Evolutionary conservation across 108 stramenopile species (phyloP).

Genomic region (Schizochytrium sp.): DNA sequence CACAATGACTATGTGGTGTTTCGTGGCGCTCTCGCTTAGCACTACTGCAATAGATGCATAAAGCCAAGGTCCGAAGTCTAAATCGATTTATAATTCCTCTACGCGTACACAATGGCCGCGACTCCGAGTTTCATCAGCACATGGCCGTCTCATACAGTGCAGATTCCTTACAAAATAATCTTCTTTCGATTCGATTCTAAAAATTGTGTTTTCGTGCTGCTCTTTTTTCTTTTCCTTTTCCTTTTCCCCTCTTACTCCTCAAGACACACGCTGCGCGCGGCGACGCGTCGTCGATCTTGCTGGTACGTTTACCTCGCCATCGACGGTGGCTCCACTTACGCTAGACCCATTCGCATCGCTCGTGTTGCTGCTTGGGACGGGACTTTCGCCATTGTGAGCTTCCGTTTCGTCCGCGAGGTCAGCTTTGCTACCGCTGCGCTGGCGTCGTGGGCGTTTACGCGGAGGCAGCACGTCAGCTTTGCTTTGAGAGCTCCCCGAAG

Average conservation of each 20-base stretch:
- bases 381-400: not conserved
- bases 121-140: no score
- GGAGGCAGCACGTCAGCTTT: not conserved
- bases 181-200: no score
- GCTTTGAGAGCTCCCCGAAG: not conserved
- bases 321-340: not conserved
- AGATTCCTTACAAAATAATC: no score
- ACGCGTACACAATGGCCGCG: no score
- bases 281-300: not conserved
- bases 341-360: not conserved
- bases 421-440: not conserved
- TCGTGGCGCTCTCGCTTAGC: not conserved
- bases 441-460: not conserved
- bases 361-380: no score
- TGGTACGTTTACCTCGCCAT: not conserved
- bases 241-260: not conserved
- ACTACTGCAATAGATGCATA: no score
- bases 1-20: not conserved
- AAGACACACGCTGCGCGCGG: not conserved
- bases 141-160: no score
- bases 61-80: no score
- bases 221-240: no score
- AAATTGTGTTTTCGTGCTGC: no score
- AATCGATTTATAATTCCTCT: no score
- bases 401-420: not conserved